A percentile compares a stretch with the other conserved stretches of the same genome.
Evolutionary conservation across 139 green algal species (phyloP).

Genomic region (Pseudopediastrum boryanum): DNA sequence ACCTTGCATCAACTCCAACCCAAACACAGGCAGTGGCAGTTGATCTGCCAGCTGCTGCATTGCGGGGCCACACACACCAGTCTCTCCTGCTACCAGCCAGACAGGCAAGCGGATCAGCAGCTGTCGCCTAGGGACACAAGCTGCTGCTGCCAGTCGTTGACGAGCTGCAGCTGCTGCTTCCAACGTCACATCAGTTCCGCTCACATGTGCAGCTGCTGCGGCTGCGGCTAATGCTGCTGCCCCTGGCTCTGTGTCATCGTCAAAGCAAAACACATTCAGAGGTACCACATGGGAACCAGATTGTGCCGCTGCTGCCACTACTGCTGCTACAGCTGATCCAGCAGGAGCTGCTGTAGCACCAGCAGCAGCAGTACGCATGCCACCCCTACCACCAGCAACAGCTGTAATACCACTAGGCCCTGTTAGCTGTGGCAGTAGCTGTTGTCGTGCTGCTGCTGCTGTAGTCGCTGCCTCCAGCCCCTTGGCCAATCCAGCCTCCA

Average conservation of each 20-base stretch:
- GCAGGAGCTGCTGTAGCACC: no score
- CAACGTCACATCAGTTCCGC: neutral
- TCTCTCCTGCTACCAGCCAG: constrained; percentile 74
- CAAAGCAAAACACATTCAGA: no score
- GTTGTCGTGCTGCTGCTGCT: neutral
- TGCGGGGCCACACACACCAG: constrained; percentile 29
- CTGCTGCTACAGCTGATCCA: no score
- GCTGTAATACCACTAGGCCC: no score
- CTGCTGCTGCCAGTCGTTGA: neutral
- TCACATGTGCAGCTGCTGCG: neutral
- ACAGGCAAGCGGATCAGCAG: constrained; percentile 60
- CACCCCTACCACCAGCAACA: no score
- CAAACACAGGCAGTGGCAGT: constrained; percentile 49
- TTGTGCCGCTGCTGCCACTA: no score
- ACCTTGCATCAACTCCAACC: constrained; percentile 33
- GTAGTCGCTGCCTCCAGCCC: neutral
- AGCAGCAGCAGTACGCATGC: no score
- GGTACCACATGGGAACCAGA: no score
- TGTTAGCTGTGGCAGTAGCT: neutral
- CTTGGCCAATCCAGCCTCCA: constrained; percentile 11
- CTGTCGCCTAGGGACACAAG: neutral
- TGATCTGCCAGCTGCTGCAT: constrained; percentile 21
- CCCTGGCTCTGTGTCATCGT: no score
- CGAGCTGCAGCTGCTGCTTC: neutral
- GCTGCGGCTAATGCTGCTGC: neutral